These are phyloP conservation scores for Kodamaea restingae DNA, from an alignment of 805 yeast species.

Conservation along the genomic window DNA sequence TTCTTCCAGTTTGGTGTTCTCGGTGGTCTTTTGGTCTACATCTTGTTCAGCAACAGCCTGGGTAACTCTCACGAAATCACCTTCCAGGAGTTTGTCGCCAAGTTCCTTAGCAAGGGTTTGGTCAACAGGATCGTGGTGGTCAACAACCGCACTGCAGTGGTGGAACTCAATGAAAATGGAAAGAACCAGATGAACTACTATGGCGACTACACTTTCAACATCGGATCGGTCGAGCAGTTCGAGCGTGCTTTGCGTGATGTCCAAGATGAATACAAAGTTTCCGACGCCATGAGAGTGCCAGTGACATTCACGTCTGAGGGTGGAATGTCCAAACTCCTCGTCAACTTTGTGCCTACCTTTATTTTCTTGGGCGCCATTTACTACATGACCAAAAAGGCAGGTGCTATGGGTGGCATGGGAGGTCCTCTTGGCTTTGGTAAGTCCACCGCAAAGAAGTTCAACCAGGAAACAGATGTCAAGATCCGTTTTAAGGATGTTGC, in stretches of 20 bases:
- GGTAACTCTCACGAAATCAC: constrained; percentile 52
- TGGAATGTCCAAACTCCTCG: constrained; percentile 54
- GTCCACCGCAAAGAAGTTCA: constrained; percentile 85
- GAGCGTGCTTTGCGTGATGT: constrained; percentile 75
- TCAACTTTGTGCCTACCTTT: constrained; percentile 84
- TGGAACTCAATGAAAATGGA: constrained; percentile 62
- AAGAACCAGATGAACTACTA: constrained; percentile 40
- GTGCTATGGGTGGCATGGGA: constrained; percentile 69
- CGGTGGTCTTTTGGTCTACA: constrained; percentile 24
- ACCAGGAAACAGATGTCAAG: constrained; percentile 86
- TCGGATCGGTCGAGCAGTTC: constrained; percentile 86
- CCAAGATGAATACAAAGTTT: constrained; percentile 64
- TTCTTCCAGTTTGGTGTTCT: constrained; percentile 31
- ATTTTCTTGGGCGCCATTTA: constrained; percentile 84
- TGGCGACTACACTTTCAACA: constrained; percentile 51
- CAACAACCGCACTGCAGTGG: constrained; percentile 71
- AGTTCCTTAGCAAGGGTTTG: constrained; percentile 69
- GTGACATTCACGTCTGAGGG: constrained; percentile 75
- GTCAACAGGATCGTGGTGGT: constrained; percentile 73
- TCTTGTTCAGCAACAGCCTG: constrained; percentile 16
- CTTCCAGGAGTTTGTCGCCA: constrained; percentile 85
- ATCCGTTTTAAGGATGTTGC: constrained; percentile 93
- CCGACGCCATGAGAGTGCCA: constrained; percentile 67
- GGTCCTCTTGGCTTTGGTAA: constrained; percentile 84
- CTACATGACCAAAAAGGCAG: constrained; percentile 71